phyloP scores from a whole-genome alignment of 2,329 filamentous ascomycete genomes.

The Fusarium illudens region DNA sequence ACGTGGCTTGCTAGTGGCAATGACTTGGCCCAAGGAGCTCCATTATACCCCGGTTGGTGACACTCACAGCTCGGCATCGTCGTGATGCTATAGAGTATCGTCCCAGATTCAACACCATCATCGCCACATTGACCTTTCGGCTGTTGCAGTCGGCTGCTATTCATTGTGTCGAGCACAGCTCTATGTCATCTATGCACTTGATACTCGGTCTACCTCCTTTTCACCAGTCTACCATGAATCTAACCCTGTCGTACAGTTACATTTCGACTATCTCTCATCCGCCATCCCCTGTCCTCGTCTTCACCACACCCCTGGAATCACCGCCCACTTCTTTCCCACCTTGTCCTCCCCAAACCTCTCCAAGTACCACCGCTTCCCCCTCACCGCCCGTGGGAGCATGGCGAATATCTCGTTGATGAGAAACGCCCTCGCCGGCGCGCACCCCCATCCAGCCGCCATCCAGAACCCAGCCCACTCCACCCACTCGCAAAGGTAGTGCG shows the following conservation, averaged over 20 bases:
- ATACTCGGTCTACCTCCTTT: not conserved
- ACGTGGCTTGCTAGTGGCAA: conserved; percentile 3
- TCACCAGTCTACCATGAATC: not conserved
- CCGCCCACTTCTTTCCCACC: conserved; percentile 77
- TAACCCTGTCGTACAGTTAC: conserved; percentile 2
- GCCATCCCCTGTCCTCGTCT: not conserved
- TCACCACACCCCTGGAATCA: conserved; percentile 64
- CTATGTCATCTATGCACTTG: not conserved
- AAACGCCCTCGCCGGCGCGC: conserved; percentile 81
- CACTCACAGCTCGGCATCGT: not conserved
- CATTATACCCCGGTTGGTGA: not conserved
- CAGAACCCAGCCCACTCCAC: conserved; percentile 93
- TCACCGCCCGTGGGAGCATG: conserved; percentile 87
- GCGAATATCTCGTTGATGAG: conserved; percentile 86
- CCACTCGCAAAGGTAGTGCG: conserved; percentile 98
- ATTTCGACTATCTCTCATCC: conserved; percentile 10
- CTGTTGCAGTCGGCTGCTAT: conserved; percentile 21
- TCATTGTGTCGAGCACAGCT: not conserved
- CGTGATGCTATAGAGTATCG: not conserved
- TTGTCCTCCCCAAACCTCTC: conserved; percentile 87
- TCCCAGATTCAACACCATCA: not conserved
- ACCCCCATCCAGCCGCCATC: conserved; percentile 73
- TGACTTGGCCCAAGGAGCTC: not conserved
- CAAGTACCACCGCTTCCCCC: conserved; percentile 86
- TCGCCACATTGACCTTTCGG: conserved; percentile 12